Evolutionary conservation across 2,329 filamentous ascomycete genomes (phyloP), one percentile per base, ranked within the genome.

Genomic region (Stenocarpella maydis): DNA sequence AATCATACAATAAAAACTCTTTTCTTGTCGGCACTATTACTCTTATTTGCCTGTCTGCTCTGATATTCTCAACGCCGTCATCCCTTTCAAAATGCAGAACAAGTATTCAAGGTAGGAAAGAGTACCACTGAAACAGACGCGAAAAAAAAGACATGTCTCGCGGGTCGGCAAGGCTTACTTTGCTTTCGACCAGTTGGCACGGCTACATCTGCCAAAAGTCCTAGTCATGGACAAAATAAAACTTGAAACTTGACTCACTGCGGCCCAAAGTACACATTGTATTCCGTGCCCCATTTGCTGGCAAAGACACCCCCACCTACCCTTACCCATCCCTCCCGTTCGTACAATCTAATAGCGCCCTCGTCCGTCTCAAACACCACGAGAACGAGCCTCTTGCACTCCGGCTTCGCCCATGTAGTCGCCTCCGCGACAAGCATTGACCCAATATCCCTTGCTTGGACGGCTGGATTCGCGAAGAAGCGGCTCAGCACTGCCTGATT

Each of bases 91-190:
- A 60, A 45, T 7, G n/a, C n/a, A n/a, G n/a, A n/a, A n/a, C n/a
- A n/a, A n/a, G n/a, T n/a, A n/a, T n/a, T n/a, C n/a, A n/a, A 45
- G 10, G 31, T 34, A 9, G 34, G 8, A 9, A n/a, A n/a, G 50
- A n/a, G 28, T 24, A 61, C 4, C 55, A 34, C 34, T 34, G 14
- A 28, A 24, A 9, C 41, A 63, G 28, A 63, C 49, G 43, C n/a
- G 37, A 14, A 37, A 15, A 37, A n/a, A n/a, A 31, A 63, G 43
- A 49, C 43, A 49, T 63, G 58, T 63, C 58, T 63, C 43, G 47
- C 26, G 28, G 43, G 21, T 63, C 58, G 58, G 58, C 58, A 63
- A 63, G 58, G 58, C 58, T 63, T 63, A 49, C 58, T 58, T 17
- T 12, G 24, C 54, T 47, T 10, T 63, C 34, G 34, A n/a, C 17